Evolutionary conservation across 768 basidiomycete species (phyloP), one percentile per base, ranked within the genome.

Genomic region (Leccinum sublutescens): DNA sequence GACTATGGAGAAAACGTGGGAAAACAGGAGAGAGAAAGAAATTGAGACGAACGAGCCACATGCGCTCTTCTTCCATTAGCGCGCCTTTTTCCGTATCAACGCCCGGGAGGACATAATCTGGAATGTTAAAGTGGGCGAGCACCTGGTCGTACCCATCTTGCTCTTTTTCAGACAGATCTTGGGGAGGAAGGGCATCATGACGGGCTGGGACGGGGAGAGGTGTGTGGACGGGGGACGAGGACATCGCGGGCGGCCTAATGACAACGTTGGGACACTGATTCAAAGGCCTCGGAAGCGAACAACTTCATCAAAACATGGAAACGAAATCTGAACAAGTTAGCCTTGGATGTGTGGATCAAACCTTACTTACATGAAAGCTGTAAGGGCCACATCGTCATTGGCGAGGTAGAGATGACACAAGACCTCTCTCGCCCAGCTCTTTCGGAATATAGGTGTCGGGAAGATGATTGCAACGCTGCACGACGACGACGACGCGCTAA

Each of bases 21-120:
- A 31, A 31, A 34, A 9, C 15, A 48, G 19, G 7, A 50, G 25
- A 83, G 3, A 33, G 29, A 38, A 8, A 38, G 15, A 38, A 17
- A 38, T 5, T 8, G 27, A 53, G 38, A 79, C 82, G 52, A 57
- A 85, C 82, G 66, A 93, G 76, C 89, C 90, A 93, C 70, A 89
- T 89, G 73, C 83, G 84, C 69, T 93, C 92, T 36, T 77, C 80
- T 34, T 89, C 89, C 49, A 61, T 76, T 53, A 92, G 75, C 60
- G 75, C 71, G 6, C 79, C 76, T 3, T 80, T 76, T 47, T 76
- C 75, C 0, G 74, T 72, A 9, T 74, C 54, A 7, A 76, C 67
- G 15, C 72, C 78, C 2, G 87, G 82, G 33, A 89, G 67, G 6
- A 63, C 71, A 68, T 88, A 89, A 2, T 77, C 76, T 0, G 77